Base-by-base conservation (phyloP, 306 rosid genomes). In the Dryas octopetala region DNA sequence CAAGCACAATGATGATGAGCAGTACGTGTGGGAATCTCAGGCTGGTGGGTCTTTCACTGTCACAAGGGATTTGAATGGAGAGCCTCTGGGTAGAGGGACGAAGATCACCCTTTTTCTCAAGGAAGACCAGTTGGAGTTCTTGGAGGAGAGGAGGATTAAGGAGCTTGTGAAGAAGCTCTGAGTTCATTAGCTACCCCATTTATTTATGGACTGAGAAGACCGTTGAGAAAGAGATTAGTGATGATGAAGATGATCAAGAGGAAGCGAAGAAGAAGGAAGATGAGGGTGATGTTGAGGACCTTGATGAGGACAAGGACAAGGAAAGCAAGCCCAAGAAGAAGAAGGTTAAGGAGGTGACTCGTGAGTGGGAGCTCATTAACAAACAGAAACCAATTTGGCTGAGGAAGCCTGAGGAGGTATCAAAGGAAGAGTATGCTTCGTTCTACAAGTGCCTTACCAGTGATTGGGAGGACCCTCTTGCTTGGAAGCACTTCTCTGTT, bases 1-100 rank as follows among this genome's bases (percentile, higher is more conserved):
- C 28, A 83, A 79, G 76, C 82, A 83, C 68, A 83, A 72, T 41
- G 87, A 79, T 12, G 87, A 79, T n/a, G 84, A 83, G 17, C 82
- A 74, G 52, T 78, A 74, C 41, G 52, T 74, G 8, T 82, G 80
- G 85, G 74, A 77, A 38, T 82, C 83, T 15, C 74, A 82, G 65
- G 80, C 82, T 17, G 83, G 80, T 16, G 80, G 86, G 44, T 82
- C 80, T 46, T 82, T 82, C 49, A 62, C 82, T 5, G 59, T 82
- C 10, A 68, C 74, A 15, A 52, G 57, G 51, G 83, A 82, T 57
- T 72, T 63, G 1, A 28, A 68, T 28, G 82, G 77, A 13, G 82
- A 82, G 73, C 80, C 64, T 12, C 15, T 82, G 6, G 83, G 74
- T 50, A 68, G 74, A 63, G 74, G 83, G 26, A 78, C 80, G 7